phyloP scores from a whole-genome alignment of 164 flowering plant genomes.

The Brasenia schreberi region DNA sequence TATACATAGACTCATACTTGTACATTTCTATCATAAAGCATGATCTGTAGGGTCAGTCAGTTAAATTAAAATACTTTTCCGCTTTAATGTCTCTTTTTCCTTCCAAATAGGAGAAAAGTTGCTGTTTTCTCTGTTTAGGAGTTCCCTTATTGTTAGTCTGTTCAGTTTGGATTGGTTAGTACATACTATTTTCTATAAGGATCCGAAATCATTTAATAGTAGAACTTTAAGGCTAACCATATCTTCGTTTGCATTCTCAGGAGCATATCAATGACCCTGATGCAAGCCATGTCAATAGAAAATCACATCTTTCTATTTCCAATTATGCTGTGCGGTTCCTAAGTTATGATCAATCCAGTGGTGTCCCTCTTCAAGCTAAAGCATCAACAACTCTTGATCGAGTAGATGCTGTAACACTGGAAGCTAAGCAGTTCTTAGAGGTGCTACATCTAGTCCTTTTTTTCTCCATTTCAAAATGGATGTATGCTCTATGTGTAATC shows the following conservation, averaged over 20 bases:
- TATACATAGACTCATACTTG: too few relatives aligned
- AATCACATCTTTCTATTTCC: conserved; percentile 19
- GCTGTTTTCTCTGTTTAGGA: too few relatives aligned
- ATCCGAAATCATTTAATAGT: neutral
- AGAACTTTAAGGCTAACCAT: neutral
- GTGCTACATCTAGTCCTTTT: conserved; percentile 23
- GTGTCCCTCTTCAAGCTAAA: conserved; percentile 32
- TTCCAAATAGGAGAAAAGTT: too few relatives aligned
- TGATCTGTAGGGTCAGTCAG: too few relatives aligned
- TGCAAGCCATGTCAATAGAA: conserved; percentile 14
- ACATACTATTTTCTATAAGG: too few relatives aligned
- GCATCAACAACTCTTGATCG: conserved; percentile 56
- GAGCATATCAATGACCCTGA: conserved; percentile 17
- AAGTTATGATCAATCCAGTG: conserved; percentile 28
- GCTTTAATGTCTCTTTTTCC: too few relatives aligned
- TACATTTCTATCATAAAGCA: too few relatives aligned
- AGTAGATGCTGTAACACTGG: conserved; percentile 32
- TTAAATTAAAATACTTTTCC: too few relatives aligned
- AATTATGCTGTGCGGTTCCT: conserved; percentile 73
- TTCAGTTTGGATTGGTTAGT: too few relatives aligned
- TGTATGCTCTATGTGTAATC: neutral
- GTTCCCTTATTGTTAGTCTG: too few relatives aligned
- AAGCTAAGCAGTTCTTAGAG: conserved; percentile 42
- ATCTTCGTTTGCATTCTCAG: conserved; percentile 18
- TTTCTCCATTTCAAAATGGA: neutral